Evolutionary conservation across 78 protist species (phyloP).

Genomic region (Cavenderia fasciculata): DNA sequence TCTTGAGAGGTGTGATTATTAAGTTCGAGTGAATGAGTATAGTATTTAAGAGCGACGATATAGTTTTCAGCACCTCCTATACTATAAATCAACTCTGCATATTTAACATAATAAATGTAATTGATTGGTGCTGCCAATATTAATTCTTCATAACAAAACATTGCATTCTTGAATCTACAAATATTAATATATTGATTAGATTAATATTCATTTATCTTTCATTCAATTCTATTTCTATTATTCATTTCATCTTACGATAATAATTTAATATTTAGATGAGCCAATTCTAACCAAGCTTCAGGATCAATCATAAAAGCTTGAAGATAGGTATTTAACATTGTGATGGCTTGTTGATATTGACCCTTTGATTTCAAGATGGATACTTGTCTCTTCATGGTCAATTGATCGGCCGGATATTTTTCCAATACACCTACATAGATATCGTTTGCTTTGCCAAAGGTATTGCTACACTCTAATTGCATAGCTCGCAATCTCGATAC

Average conservation of each 20-base stretch:
- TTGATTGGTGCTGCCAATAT: conserved; percentile 49
- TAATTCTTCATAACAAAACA: conserved; percentile 57
- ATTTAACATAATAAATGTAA: conserved; percentile 41
- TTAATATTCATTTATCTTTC: too few species aligned
- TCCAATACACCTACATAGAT: conserved; percentile 19
- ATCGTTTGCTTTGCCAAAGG: neutral
- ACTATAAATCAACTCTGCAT: conserved; percentile 54
- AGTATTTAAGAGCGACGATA: conserved; percentile 52
- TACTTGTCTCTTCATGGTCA: conserved; percentile 55
- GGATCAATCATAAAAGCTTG: conserved; percentile 56
- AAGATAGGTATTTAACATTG: conserved; percentile 31
- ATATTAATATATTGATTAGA: too few species aligned
- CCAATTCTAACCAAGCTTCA: conserved; percentile 65
- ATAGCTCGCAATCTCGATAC: conserved; percentile 31
- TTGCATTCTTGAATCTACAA: conserved; percentile 20
- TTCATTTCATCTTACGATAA: too few species aligned
- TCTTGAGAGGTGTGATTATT: neutral
- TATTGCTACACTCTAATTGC: neutral
- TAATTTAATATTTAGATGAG: conserved; percentile 18
- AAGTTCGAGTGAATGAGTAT: conserved; percentile 57
- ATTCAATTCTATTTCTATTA: too few species aligned
- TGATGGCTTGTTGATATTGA: conserved; percentile 8
- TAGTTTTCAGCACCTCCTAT: conserved; percentile 62
- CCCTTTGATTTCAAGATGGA: conserved; percentile 35
- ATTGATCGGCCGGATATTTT: conserved; percentile 60